Conservation (phyloP, 2,329 filamentous ascomycete genomes). For the Diaporthe sp. region DNA sequence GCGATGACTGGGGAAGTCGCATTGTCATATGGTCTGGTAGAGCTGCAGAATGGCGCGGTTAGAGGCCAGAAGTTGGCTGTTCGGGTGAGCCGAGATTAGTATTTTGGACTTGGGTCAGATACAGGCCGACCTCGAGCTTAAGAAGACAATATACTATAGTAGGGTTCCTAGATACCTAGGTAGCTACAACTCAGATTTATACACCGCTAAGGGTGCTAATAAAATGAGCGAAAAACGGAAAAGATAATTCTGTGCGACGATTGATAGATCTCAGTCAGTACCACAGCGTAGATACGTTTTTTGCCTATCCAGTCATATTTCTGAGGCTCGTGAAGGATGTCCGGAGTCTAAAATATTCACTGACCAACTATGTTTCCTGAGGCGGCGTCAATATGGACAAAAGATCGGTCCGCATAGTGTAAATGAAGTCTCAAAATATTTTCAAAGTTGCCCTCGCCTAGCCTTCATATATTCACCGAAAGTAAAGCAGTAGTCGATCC, state of each 20-base stretch:
- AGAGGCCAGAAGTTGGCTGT: conserved; percentile 34
- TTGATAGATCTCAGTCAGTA: no score
- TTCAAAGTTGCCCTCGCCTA: not conserved
- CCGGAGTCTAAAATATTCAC: no score
- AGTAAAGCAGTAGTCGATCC: not conserved
- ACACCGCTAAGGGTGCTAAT: no score
- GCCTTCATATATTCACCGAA: not conserved
- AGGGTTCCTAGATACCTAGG: no score
- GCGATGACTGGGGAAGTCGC: conserved; percentile 2
- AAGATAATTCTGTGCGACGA: no score
- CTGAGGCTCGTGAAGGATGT: no score
- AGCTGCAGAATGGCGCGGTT: conserved; percentile 31
- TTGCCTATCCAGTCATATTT: no score
- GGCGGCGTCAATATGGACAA: not conserved
- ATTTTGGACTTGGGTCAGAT: not conserved
- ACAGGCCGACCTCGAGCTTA: not conserved
- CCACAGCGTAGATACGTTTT: no score
- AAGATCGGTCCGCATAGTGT: not conserved
- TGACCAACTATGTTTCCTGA: no score
- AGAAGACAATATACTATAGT: no score
- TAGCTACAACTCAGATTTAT: no score
- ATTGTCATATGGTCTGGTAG: conserved; percentile 29
- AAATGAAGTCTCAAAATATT: not conserved
- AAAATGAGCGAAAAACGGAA: no score
- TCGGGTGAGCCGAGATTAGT: not conserved